Conservation (phyloP, 2,329 filamentous ascomycete genomes). For the Colletotrichum tamarilloi region DNA sequence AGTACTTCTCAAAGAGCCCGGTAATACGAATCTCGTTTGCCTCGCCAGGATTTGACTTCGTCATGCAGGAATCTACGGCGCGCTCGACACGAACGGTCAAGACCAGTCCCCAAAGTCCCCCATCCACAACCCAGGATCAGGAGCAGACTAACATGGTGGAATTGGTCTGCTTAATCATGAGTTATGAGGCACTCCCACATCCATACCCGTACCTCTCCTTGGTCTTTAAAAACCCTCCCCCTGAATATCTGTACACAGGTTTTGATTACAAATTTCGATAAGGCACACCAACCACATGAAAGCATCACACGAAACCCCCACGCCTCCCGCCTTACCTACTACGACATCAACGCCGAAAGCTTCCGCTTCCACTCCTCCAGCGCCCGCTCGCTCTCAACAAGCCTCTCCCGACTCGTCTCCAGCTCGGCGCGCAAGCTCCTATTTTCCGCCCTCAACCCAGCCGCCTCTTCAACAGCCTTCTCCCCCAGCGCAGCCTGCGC, state of each 20-base stretch:
- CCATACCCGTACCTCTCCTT: not conserved
- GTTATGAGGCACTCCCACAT: not conserved
- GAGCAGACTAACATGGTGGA: no score
- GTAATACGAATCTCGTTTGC: no score
- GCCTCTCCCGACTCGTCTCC: not conserved
- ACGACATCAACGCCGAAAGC: not conserved
- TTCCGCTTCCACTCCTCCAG: not conserved
- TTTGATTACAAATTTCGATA: not conserved
- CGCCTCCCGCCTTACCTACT: not conserved
- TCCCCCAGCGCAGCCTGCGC: not conserved
- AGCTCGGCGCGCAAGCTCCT: not conserved
- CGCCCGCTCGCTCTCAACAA: not conserved
- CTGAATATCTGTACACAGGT: not conserved
- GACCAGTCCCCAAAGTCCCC: not conserved
- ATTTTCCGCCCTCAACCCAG: not conserved
- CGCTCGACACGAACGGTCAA: not conserved
- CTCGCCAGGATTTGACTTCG: not conserved
- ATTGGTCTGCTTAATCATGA: not conserved
- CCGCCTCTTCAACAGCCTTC: not conserved
- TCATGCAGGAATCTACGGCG: not conserved
- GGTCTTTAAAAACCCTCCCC: not conserved
- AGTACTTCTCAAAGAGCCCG: no score
- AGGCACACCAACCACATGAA: not conserved
- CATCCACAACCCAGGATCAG: no score
- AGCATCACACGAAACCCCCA: no score